phyloP scores from a whole-genome alignment of 148 eudicot genomes.

The Rheum nobile region DNA sequence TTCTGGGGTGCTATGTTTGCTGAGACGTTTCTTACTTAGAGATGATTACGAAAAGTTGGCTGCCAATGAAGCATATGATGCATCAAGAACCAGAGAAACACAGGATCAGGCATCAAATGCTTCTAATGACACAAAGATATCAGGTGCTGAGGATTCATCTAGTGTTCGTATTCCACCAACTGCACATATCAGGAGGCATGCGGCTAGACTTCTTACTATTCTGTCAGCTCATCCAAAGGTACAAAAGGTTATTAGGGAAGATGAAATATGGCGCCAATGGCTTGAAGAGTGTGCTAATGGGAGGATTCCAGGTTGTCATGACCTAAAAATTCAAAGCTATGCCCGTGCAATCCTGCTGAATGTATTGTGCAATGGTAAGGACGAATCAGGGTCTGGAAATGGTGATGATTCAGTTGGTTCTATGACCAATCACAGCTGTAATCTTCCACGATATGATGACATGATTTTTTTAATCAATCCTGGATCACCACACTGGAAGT shows the following conservation, averaged over 20 bases:
- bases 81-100: slow-evolving; percentile 63
- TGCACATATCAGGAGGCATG: slow-evolving; percentile 82
- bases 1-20: slow-evolving; percentile 71
- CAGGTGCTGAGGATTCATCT: slow-evolving; percentile 35
- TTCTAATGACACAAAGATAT: slow-evolving; percentile 34
- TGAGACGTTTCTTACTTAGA: slow-evolving; percentile 67
- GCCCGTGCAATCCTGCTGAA: slow-evolving; percentile 81
- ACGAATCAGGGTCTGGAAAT: slow-evolving; percentile 22
- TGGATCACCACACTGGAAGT: slow-evolving; percentile 77
- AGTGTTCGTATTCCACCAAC: slow-evolving; percentile 72
- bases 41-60: slow-evolving; percentile 96
- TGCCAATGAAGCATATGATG: slow-evolving; percentile 95
- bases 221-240: slow-evolving; percentile 82
- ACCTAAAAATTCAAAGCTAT: slow-evolving; percentile 77
- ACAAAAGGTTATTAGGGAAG: slow-evolving; percentile 50
- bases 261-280: slow-evolving; percentile 71
- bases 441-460: slow-evolving; percentile 55
- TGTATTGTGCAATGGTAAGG: slow-evolving; percentile 40
- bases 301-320: slow-evolving; percentile 73
- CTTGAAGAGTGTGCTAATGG: slow-evolving; percentile 99
- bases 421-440: slow-evolving; percentile 19
- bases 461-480: slow-evolving; percentile 81
- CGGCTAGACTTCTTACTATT: slow-evolving; percentile 70
- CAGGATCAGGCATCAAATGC: slow-evolving; percentile 37
- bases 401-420: slow-evolving; percentile 14